Percentiles rank a stretch among this genome's conserved stretches.
phyloP scores from a whole-genome alignment of 179 eudicot genomes.

The Spergularia azorica region DNA sequence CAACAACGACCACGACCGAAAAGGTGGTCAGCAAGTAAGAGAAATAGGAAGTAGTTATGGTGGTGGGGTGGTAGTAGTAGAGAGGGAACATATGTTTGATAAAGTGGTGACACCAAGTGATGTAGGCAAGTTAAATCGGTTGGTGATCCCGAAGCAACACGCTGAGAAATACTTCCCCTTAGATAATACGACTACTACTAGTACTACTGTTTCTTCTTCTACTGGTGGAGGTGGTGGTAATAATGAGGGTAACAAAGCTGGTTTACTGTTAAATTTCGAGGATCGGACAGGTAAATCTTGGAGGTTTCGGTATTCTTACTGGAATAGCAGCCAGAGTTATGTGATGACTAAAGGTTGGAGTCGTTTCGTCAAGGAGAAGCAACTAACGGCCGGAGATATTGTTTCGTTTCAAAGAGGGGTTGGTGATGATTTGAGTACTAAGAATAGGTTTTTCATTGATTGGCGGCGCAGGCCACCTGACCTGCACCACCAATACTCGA shows the following conservation, averaged over 20 bases:
- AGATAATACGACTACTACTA: conserved; percentile 40
- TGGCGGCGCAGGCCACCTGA: conserved; percentile 74
- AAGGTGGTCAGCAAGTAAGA: too few species aligned
- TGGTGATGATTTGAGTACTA: conserved; percentile 38
- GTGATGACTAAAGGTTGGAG: conserved; percentile 97
- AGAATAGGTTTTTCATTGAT: conserved; percentile 65
- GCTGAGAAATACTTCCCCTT: conserved; percentile 91
- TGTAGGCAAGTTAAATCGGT: conserved; percentile 78
- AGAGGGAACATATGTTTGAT: conserved; percentile 63
- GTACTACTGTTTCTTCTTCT: neutral
- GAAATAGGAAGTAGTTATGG: too few species aligned
- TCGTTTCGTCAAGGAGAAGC: conserved; percentile 89
- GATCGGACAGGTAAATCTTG: conserved; percentile 76
- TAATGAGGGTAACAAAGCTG: conserved; percentile 46
- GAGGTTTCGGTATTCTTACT: conserved; percentile 87
- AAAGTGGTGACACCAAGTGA: conserved; percentile 90
- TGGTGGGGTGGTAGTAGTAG: conserved; percentile 18
- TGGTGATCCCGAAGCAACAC: conserved; percentile 86
- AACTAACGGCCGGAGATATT: conserved; percentile 78
- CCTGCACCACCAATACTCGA: conserved; percentile 7
- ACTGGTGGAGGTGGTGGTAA: neutral
- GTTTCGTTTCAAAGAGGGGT: conserved; percentile 73
- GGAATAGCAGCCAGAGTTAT: conserved; percentile 98
- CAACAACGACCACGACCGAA: neutral
- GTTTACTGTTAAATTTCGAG: conserved; percentile 70